A percentile compares a stretch with the other conserved stretches of the same genome.
Evolutionary conservation across 768 basidiomycete species (phyloP).

Genomic region (Chalciporus pseudorubinellus): DNA sequence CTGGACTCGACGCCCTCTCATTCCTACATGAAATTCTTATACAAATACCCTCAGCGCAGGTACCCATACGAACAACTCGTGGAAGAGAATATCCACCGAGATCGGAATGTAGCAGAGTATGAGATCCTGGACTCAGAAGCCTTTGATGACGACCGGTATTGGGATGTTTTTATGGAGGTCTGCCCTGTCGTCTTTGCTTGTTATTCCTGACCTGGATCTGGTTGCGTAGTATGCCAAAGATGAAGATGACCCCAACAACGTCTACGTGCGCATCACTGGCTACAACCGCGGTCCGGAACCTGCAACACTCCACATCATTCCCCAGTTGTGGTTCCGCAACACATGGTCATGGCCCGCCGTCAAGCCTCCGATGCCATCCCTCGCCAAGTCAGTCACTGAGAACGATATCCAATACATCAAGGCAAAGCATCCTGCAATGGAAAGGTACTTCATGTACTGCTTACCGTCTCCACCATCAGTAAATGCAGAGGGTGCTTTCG

Average conservation of each 20-base stretch:
- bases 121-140: slow-evolving; percentile 91
- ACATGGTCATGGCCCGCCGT: slow-evolving; percentile 93
- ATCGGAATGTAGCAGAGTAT: slow-evolving; percentile 84
- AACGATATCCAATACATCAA: slow-evolving; percentile 59
- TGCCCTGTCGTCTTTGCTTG: slow-evolving; percentile 25
- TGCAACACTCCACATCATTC: slow-evolving; percentile 90
- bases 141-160: slow-evolving; percentile 92
- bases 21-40: slow-evolving; percentile 99
- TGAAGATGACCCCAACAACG: slow-evolving; percentile 80
- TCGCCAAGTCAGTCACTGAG: slow-evolving; percentile 51
- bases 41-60: slow-evolving; percentile 93
- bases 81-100: slow-evolving; percentile 75
- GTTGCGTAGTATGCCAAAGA: slow-evolving; percentile 89
- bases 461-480: slow-evolving; percentile 92
- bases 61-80: slow-evolving; percentile 96
- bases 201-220: slow-evolving; percentile 1
- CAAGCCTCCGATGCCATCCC: slow-evolving; percentile 61
- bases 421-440: slow-evolving; percentile 70
- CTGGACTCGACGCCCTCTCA: slow-evolving; percentile 98
- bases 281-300: slow-evolving; percentile 97
- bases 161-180: slow-evolving; percentile 98
- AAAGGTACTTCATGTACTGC: slow-evolving; percentile 81
- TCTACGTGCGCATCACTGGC: slow-evolving; percentile 91
- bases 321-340: slow-evolving; percentile 96
- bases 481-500: slow-evolving; percentile 61